Base-by-base conservation (phyloP, 306 rosid genomes). In the Quercus glauca region DNA sequence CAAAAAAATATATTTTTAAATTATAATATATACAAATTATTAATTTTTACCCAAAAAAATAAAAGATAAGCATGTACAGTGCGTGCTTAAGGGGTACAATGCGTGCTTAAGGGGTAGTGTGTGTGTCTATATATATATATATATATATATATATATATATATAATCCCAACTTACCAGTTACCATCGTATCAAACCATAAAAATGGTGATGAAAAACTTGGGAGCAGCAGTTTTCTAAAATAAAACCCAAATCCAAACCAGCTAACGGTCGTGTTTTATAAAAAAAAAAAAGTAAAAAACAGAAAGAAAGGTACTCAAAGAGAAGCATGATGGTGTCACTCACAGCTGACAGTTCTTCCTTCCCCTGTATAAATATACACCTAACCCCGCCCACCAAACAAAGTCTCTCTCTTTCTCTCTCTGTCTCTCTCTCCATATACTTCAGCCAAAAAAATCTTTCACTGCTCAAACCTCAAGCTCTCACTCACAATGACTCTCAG, bases 401-500 rank as follows among this genome's bases (percentile, higher is more conserved):
- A 80, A 0, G 21, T 33, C 21, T 21, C 72, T 58, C 31, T 73
- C 71, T 37, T 8, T 41, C 11, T 41, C 45, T 8, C 45, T 41
- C 45, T 8, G 45, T 41, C 12, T 41, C 45, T 41, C 45, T 41
- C 45, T 41, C 0, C 45, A 41, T 0, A 8, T 0, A 41, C 12
- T 41, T 41, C 3, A 0, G 8, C 45, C 45, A 52, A 10, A 13
- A 64, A 78, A 31, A 51, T 12, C 51, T 29, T 45, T 56, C 21
- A 37, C 33, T 59, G 55, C 49, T 49, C 74, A 3, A 41, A 20
- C 43, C 74, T 31, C 33, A 55, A 68, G 51, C 14, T 49, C 51
- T 65, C 79, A n/a, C 25, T 28, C 55, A 20, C 60, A 78, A 87
- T 87, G 82, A 72, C 82, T 43, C 81, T 76, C 78, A 5, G 69